Conservation (phyloP, 2,329 filamentous ascomycete species). For the Venturia pyrina region DNA sequence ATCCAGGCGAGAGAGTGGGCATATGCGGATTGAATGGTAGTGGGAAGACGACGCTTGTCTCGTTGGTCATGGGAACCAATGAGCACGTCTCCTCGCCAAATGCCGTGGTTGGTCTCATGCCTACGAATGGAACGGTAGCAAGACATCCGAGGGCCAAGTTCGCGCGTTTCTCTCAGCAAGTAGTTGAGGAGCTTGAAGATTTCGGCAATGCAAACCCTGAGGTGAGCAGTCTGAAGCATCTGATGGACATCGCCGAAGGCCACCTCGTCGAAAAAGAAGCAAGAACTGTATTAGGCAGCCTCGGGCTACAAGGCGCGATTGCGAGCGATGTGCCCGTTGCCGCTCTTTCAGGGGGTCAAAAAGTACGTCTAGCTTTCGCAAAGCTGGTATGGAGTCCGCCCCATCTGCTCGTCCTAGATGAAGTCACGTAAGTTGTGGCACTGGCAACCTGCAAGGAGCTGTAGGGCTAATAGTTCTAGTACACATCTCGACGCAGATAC, state of each 20-base stretch:
- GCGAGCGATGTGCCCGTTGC: constrained; percentile 63
- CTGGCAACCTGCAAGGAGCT: too few relatives aligned
- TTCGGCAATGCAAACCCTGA: constrained; percentile 40
- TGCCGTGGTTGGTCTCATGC: constrained; percentile 28
- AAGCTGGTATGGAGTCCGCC: constrained; percentile 58
- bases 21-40: constrained; percentile 71
- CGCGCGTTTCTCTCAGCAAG: constrained; percentile 73
- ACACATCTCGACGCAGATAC: constrained; percentile 81
- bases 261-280: constrained; percentile 55
- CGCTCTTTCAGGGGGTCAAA: constrained; percentile 71
- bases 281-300: constrained; percentile 53
- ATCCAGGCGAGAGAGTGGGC: constrained; percentile 64
- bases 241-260: constrained; percentile 46
- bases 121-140: constrained; percentile 51
- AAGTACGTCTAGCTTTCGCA: constrained; percentile 54
- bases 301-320: constrained; percentile 60
- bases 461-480: constrained; percentile 22
- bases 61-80: constrained; percentile 52
- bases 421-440: constrained; percentile 43
- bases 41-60: constrained; percentile 72
- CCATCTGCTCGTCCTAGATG: constrained; percentile 67
- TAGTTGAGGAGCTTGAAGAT: constrained; percentile 57
- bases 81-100: constrained; percentile 13
- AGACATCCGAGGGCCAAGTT: constrained; percentile 59
- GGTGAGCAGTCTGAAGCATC: constrained; percentile 55